Percentiles rank a stretch among this genome's conserved stretches.
These are phyloP conservation scores for Boletus huronensis DNA, from an alignment of 768 basidiomycete species.

Conservation along the genomic window DNA sequence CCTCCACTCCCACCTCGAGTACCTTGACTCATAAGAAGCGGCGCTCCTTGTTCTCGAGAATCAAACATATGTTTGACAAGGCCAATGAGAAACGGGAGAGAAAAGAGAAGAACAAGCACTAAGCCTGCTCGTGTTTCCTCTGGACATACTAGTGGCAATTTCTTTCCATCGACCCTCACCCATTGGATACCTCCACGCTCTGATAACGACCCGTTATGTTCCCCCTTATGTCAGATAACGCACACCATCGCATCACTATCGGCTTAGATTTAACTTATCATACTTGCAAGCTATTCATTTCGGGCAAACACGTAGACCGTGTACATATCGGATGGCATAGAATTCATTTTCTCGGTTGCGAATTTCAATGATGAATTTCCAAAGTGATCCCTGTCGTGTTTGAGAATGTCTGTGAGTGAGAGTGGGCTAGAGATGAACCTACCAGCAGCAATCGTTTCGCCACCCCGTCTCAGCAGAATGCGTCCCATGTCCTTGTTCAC, in stretches of 20 bases:
- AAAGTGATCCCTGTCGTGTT: conserved; percentile 42
- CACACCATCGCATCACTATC: conserved; percentile 8
- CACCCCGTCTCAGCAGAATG: conserved; percentile 79
- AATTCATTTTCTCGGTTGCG: conserved; percentile 1
- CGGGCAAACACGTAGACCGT: conserved; percentile 15
- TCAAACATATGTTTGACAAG: conserved; percentile 52
- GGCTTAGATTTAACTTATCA: conserved; percentile 21
- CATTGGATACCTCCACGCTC: conserved; percentile 3
- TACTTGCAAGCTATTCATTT: conserved; percentile 12
- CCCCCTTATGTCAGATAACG: conserved; percentile 12
- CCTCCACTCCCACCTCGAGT: conserved; percentile 33
- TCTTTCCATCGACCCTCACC: not conserved
- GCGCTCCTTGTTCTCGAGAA: conserved; percentile 50
- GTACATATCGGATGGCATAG: conserved; percentile 9
- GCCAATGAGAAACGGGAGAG: conserved; percentile 41
- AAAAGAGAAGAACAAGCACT: conserved; percentile 31
- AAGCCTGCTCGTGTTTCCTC: not conserved
- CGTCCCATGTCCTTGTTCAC: conserved; percentile 96
- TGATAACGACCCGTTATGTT: conserved; percentile 19
- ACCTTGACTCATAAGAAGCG: conserved; percentile 46
- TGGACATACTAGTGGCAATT: not conserved
- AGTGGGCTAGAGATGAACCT: conserved; percentile 9
- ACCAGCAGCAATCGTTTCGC: conserved; percentile 95
- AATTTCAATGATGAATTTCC: conserved; percentile 34
- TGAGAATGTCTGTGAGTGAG: not conserved